phyloP scores from a whole-genome alignment of 2,329 filamentous ascomycete genomes.

The Fusarium sp. region DNA sequence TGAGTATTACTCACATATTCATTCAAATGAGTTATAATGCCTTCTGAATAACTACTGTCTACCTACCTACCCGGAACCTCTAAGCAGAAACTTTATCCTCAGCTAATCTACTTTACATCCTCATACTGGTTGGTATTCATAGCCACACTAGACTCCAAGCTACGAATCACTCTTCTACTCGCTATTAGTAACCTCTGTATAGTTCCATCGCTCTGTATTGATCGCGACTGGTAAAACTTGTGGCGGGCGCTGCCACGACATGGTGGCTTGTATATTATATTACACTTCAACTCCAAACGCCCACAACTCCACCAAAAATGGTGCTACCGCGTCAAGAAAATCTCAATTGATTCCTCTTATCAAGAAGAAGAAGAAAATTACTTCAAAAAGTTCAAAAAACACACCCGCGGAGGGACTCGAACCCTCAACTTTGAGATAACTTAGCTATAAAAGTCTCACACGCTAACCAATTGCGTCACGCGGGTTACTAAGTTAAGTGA shows the following conservation, averaged over 20 bases:
- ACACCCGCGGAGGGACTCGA: conserved; percentile 10
- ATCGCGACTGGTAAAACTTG: too few species aligned
- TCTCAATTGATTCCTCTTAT: accelerated
- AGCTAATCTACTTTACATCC: too few species aligned
- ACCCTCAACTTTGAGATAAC: conserved; percentile 24
- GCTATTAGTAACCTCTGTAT: too few species aligned
- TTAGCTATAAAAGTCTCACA: conserved; percentile 26
- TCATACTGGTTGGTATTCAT: too few species aligned
- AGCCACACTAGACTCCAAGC: too few species aligned
- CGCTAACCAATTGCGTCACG: conserved; percentile 36
- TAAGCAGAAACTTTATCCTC: too few species aligned
- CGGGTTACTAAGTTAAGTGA: too few species aligned
- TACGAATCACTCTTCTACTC: too few species aligned
- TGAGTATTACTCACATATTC: not conserved
- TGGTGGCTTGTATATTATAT: not conserved
- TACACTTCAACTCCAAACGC: not conserved
- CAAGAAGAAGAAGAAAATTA: accelerated
- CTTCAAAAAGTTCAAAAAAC: not conserved
- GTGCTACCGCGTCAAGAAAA: accelerated
- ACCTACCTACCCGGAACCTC: not conserved
- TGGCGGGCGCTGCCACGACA: not conserved
- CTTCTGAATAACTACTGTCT: not conserved
- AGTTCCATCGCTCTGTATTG: too few species aligned
- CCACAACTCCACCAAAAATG: not conserved
- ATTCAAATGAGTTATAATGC: not conserved